Evolutionary conservation across 1,284 basidiomycete species (phyloP).

Genomic region (Gomphus bonarii): DNA sequence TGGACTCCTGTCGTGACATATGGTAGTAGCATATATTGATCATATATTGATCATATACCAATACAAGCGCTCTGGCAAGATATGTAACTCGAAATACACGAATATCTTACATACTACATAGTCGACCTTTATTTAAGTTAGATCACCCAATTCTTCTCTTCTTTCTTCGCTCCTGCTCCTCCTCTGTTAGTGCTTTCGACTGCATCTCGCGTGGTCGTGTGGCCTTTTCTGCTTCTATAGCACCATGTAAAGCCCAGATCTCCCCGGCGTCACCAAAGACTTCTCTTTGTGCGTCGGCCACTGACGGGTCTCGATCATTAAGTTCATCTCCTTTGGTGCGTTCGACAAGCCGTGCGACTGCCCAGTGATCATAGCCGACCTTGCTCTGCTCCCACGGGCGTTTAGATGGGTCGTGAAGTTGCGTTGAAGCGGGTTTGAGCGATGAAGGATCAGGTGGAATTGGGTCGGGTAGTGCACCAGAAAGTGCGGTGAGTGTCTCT

Average conservation of each 20-base stretch:
- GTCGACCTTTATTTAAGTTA: too few species aligned
- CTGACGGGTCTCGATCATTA: not conserved
- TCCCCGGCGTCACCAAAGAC: conserved; percentile 5
- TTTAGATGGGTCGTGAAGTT: conserved; percentile 49
- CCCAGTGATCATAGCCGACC: conserved; percentile 62
- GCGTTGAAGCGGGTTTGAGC: conserved; percentile 26
- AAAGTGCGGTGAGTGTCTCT: conserved; percentile 24
- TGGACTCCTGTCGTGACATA: too few species aligned
- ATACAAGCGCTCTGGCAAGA: not conserved
- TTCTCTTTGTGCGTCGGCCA: conserved; percentile 6
- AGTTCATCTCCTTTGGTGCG: conserved; percentile 6
- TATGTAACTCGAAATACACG: too few species aligned
- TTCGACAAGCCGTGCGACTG: conserved; percentile 39
- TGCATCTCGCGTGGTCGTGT: conserved; percentile 4
- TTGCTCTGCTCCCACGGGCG: conserved; percentile 60
- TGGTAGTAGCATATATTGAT: too few species aligned
- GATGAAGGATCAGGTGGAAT: conserved; percentile 37
- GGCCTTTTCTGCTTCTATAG: conserved; percentile 3
- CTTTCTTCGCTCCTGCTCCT: not conserved
- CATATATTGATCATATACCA: not conserved
- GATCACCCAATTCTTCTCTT: not conserved
- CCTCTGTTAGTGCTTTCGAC: not conserved
- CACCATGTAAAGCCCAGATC: conserved; percentile 8
- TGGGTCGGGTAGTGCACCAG: conserved; percentile 30
- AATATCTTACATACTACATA: not conserved